Evolutionary conservation across 2,329 filamentous ascomycete genomes (phyloP), one percentile per base, ranked within the genome.

Genomic region (Apiospora koreana): DNA sequence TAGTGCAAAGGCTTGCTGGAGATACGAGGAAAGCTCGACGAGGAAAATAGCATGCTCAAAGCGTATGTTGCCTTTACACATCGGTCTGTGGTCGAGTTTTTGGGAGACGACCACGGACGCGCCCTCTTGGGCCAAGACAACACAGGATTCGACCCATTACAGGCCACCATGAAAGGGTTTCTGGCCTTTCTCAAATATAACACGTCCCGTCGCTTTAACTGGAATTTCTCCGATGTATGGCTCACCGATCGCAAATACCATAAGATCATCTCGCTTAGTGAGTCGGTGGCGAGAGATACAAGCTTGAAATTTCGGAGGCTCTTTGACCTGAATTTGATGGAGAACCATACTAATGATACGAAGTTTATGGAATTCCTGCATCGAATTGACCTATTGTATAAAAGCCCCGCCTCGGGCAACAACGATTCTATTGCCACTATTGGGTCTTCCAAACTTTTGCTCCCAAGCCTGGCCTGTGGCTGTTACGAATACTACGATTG

Each of bases 211-310:
- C 2, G 1, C 12, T 54, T 16, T 7, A 54, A 25, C 50, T 35
- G 50, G 50, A 35, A 8, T 9, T 21, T 58, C 8, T 9, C 50
- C 16, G 23, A 50, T 3, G 4, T 31, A 35, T 21, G 25, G 7
- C 25, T 50, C 6, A 21, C 25, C 12, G 25, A 16, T n/a, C n/a
- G n/a, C n/a, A n/a, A n/a, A n/a, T n/a, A n/a, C n/a, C n/a, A n/a
- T n/a, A n/a, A 4, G 14, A 31, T 14, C 4, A 6, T 2, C 2
- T 7, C 6, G 18, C 10, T 14, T 1, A 14, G 0, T n/a, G 23
- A 50, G 1, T 16, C 14, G 23, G 3, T 16, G 2, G 3, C 8
- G 16, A 21, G 2, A n/a, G 9, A 12, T 12, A 5, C 18, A 7
- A 6, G 28, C 3, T 28, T 23, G 9, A 62, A 35, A 35, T 62